These are phyloP conservation scores for Trichoderma erinaceum DNA, from an alignment of 495 filamentous ascomycete species.

Conservation along the genomic window DNA sequence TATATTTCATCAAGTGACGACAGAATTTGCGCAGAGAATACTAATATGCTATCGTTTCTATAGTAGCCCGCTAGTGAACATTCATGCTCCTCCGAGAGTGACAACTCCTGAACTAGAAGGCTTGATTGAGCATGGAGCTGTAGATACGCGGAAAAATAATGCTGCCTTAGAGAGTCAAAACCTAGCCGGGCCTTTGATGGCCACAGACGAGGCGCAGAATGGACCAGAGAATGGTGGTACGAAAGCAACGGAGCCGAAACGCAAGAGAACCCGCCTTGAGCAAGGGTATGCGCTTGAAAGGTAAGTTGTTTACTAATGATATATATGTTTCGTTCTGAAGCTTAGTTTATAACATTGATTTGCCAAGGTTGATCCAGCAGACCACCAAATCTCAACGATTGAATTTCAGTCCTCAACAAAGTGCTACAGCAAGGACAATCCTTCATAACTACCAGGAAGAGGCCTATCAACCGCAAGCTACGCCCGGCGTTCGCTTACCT, in stretches of 20 bases:
- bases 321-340: neutral
- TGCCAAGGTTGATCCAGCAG: neutral
- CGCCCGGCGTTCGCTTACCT: neutral
- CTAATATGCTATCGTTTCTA: neutral
- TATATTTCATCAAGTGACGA: neutral
- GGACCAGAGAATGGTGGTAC: neutral
- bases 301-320: neutral
- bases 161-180: neutral
- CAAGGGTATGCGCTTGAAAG: neutral
- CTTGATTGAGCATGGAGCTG: neutral
- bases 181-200: neutral
- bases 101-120: neutral
- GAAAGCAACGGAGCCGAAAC: neutral
- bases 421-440: neutral
- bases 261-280: neutral
- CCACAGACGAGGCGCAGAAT: neutral
- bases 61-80: constrained; percentile 8
- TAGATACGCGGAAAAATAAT: neutral
- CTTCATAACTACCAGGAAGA: no score
- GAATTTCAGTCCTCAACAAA: neutral
- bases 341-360: neutral
- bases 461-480: neutral
- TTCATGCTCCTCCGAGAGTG: neutral
- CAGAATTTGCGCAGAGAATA: neutral
- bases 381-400: neutral